Percentiles rank a stretch among this genome's conserved stretches.
These are phyloP conservation scores for Aquilaria agallochum DNA, from an alignment of 441 rosid species.

Conservation along the genomic window DNA sequence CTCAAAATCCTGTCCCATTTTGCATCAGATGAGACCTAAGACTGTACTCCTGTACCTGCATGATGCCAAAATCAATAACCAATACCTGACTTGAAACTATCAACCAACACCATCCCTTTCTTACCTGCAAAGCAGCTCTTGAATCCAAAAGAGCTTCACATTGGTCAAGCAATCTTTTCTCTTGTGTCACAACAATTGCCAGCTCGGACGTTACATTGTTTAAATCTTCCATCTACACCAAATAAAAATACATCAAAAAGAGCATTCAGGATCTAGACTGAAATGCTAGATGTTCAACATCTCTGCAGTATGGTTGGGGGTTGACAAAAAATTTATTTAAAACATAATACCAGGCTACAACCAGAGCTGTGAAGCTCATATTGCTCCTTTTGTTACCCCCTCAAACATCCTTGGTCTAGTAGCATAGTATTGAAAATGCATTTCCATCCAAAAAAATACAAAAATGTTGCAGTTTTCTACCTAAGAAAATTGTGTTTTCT, in stretches of 20 bases:
- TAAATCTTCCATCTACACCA: slow-evolving; percentile 49
- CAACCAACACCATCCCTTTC: neutral
- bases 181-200: slow-evolving; percentile 42
- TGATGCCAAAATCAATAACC: slow-evolving; percentile 10
- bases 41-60: slow-evolving; percentile 71
- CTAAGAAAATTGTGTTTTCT: no score
- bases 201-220: slow-evolving; percentile 49
- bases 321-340: slow-evolving; percentile 5
- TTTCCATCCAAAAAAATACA: no score
- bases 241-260: slow-evolving; percentile 2
- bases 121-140: slow-evolving; percentile 62
- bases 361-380: no score
- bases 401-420: neutral
- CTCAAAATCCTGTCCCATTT: slow-evolving; percentile 33
- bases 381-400: neutral
- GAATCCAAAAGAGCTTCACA: slow-evolving; percentile 55
- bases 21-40: slow-evolving; percentile 65
- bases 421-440: neutral
- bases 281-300: slow-evolving; percentile 1
- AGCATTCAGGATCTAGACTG: slow-evolving; percentile 4
- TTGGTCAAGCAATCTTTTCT: slow-evolving; percentile 46
- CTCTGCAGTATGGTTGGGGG: neutral
- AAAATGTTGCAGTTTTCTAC: no score
- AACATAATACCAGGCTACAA: neutral
- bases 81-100: no score